Evolutionary conservation across 2,329 filamentous ascomycete genomes (phyloP).

Genomic region (Colletotrichum eleusines): DNA sequence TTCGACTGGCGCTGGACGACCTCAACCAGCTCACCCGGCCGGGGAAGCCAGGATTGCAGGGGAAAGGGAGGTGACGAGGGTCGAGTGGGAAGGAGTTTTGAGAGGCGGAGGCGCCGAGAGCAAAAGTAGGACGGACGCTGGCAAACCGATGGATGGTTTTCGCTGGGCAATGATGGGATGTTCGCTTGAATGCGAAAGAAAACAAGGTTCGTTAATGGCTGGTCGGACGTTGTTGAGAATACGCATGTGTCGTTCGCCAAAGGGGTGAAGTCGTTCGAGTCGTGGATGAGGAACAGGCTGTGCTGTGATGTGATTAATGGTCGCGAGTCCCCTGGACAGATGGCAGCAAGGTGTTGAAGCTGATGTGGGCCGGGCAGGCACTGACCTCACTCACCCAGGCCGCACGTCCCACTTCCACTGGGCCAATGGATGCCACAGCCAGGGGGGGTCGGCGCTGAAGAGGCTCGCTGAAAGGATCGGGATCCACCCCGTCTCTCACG

Average conservation of each 20-base stretch:
- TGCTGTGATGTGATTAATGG: constrained; percentile 15
- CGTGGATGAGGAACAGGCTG: constrained; percentile 20
- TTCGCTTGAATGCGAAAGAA: constrained; percentile 2
- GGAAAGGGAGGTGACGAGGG: constrained; percentile 11
- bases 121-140: background rate
- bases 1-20: constrained; percentile 42
- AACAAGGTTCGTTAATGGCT: background rate
- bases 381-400: constrained; percentile 39
- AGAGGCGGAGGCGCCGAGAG: constrained; percentile 27
- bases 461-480: constrained; percentile 19
- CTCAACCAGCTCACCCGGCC: constrained; percentile 41
- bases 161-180: background rate
- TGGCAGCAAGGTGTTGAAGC: constrained; percentile 35
- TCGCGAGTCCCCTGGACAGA: constrained; percentile 39
- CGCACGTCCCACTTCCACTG: constrained; percentile 29
- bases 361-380: constrained; percentile 40
- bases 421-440: constrained; percentile 20
- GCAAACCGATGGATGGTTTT: background rate
- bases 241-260: background rate
- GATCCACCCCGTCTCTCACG: background rate
- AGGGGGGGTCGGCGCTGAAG: constrained; percentile 34
- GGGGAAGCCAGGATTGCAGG: constrained; percentile 42
- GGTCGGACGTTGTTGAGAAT: background rate
- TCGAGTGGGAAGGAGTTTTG: constrained; percentile 5
- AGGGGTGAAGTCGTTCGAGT: constrained; percentile 5